These are phyloP conservation scores for Didymella segeticola DNA, from an alignment of 2,329 filamentous ascomycete genomes.

Conservation along the genomic window DNA sequence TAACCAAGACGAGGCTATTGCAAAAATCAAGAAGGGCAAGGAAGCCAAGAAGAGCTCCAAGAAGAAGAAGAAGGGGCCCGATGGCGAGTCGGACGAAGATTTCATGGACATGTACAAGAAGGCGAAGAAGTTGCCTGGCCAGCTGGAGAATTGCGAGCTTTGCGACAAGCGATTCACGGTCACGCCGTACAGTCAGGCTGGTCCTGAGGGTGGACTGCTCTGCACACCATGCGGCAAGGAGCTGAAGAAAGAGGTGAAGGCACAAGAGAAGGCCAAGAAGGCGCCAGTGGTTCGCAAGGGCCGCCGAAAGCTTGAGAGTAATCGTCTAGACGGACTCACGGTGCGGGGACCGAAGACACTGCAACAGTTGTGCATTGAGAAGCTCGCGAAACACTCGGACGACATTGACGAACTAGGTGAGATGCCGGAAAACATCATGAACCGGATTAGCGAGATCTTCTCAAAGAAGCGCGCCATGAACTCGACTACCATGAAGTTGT, in stretches of 20 bases:
- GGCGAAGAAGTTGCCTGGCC: slow-evolving; percentile 72
- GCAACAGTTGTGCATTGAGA: slow-evolving; percentile 69
- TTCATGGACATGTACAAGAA: slow-evolving; percentile 64
- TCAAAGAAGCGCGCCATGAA: slow-evolving; percentile 68
- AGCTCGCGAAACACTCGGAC: slow-evolving; percentile 67
- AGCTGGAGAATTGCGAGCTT: slow-evolving; percentile 85
- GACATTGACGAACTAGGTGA: slow-evolving; percentile 71
- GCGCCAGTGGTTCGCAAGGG: slow-evolving; percentile 65
- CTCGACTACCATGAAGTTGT: slow-evolving; percentile 57
- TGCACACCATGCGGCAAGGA: slow-evolving; percentile 83
- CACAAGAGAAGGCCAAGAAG: slow-evolving; percentile 64
- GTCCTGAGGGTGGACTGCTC: slow-evolving; percentile 83
- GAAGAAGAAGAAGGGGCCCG: slow-evolving; percentile 49
- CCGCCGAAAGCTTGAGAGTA: slow-evolving; percentile 80
- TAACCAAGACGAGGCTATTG: slow-evolving; percentile 58
- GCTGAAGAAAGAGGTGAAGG: slow-evolving; percentile 70
- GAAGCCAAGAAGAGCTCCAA: slow-evolving; percentile 55
- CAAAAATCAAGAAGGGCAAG: slow-evolving; percentile 57
- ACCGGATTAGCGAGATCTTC: slow-evolving; percentile 67
- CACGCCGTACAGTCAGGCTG: slow-evolving; percentile 83
- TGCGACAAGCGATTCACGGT: slow-evolving; percentile 92
- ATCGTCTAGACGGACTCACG: slow-evolving; percentile 78
- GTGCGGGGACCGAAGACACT: slow-evolving; percentile 72
- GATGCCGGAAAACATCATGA: slow-evolving; percentile 63
- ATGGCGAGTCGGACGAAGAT: slow-evolving; percentile 56